Conservation (phyloP, 257 asterid genomes). For the Petunia secreta region DNA sequence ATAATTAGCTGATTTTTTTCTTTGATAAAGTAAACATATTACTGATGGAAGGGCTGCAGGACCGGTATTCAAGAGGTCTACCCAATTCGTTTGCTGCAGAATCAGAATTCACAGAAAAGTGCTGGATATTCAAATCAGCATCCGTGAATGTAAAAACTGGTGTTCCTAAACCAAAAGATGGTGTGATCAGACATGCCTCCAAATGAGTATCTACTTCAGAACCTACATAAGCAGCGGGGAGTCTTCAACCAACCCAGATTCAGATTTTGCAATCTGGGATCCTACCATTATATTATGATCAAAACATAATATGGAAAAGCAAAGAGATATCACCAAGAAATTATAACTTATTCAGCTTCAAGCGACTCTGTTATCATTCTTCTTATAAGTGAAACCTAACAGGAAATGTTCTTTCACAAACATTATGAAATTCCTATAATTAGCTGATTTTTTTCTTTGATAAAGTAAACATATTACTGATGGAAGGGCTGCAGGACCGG, state of each 20-base stretch:
- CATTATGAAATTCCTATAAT: no score
- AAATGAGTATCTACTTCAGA: slow-evolving; percentile 11
- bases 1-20: no score
- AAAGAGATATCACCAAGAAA: background rate
- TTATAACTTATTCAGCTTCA: background rate
- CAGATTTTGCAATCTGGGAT: slow-evolving; percentile 1
- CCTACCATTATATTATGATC: slow-evolving; percentile 5
- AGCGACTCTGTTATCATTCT: background rate
- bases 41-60: no score
- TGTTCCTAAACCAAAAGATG: background rate
- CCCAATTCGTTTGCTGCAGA: no score
- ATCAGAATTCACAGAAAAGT: no score
- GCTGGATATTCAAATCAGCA: background rate
- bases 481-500: no score
- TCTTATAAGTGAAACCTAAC: background rate
- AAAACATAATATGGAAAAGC: background rate
- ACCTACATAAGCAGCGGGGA: background rate
- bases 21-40: no score
- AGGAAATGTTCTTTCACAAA: no score
- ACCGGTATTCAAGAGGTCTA: no score
- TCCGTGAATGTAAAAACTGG: background rate
- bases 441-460: no score
- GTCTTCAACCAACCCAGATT: background rate
- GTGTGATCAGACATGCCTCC: background rate
- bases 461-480: no score